Evolutionary conservation across 106 monocot species (phyloP).

Genomic region (Dendrobium huoshanense): DNA sequence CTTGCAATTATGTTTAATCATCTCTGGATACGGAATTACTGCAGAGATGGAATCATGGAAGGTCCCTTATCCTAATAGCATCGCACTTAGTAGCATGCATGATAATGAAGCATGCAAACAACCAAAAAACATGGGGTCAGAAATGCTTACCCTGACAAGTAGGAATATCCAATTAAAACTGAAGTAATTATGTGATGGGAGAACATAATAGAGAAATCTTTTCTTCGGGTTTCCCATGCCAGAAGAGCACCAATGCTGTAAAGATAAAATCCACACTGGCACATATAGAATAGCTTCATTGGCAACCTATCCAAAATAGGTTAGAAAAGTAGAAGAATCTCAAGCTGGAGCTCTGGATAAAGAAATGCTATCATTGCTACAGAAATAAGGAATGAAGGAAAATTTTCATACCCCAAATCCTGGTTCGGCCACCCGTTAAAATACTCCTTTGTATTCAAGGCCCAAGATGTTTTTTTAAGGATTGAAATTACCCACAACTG

Average conservation of each 20-base stretch:
- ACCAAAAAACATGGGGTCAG: background rate
- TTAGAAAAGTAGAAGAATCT: constrained; percentile 1
- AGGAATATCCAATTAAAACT: constrained; percentile 67
- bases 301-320: constrained; percentile 28
- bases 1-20: background rate
- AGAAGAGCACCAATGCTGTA: constrained; percentile 85
- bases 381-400: background rate
- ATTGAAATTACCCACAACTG: constrained; percentile 63
- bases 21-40: background rate
- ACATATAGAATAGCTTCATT: constrained; percentile 95
- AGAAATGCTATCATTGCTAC: background rate
- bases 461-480: constrained; percentile 57
- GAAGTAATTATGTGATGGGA: constrained; percentile 90
- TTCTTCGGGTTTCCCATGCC: constrained; percentile 90
- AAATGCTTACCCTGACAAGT: constrained; percentile 42
- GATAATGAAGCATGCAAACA: background rate
- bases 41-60: background rate
- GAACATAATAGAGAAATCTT: constrained; percentile 94
- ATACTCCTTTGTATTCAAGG: constrained; percentile 55
- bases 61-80: background rate
- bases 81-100: background rate
- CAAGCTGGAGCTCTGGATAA: background rate
- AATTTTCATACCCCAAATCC: constrained; percentile 53
- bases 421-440: constrained; percentile 81
- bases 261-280: constrained; percentile 85